Evolutionary conservation across 495 filamentous ascomycete species (phyloP).

Genomic region (Glonium stellatum): DNA sequence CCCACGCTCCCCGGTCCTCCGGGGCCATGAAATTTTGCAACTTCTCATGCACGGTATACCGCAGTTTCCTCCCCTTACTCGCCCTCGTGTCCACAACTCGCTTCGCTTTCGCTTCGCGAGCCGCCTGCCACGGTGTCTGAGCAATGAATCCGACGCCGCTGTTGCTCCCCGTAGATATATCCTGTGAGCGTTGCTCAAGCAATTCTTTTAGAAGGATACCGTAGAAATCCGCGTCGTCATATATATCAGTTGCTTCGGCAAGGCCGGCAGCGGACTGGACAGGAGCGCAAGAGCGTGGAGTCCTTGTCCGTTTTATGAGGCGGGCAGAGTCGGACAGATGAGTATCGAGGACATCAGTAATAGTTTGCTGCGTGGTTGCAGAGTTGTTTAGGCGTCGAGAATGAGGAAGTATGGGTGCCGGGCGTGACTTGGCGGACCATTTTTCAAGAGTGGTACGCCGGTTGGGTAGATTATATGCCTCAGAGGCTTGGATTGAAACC

Average conservation of each 20-base stretch:
- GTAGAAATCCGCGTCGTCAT: slow-evolving; percentile 93
- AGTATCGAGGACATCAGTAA: slow-evolving; percentile 65
- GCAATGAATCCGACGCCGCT: slow-evolving; percentile 33
- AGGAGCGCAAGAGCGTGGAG: slow-evolving; percentile 67
- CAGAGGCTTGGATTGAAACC: slow-evolving; percentile 63
- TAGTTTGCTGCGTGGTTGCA: slow-evolving; percentile 45
- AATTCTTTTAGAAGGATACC: slow-evolving; percentile 84
- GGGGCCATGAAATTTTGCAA: slow-evolving; percentile 97
- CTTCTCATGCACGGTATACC: slow-evolving; percentile 92
- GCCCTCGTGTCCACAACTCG: slow-evolving; percentile 86
- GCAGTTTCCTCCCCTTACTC: slow-evolving; percentile 89
- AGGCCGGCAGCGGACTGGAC: slow-evolving; percentile 50
- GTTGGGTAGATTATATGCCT: slow-evolving; percentile 44
- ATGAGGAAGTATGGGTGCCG: slow-evolving; percentile 39
- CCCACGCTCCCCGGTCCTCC: slow-evolving; percentile 72
- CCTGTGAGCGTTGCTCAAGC: slow-evolving; percentile 69
- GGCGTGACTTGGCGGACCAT: slow-evolving; percentile 57
- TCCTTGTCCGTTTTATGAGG: slow-evolving; percentile 58
- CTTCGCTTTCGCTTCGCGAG: slow-evolving; percentile 64
- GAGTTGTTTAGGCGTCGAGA: slow-evolving; percentile 33
- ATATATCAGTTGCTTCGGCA: slow-evolving; percentile 49
- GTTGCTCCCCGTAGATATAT: slow-evolving; percentile 40
- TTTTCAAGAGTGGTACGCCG: slow-evolving; percentile 56
- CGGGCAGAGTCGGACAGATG: slow-evolving; percentile 63
- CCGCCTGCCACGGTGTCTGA: slow-evolving; percentile 56